Percentiles rank a stretch among this genome's conserved stretches.
Conservation (phyloP, 345 rosid species). For the Conringia planisiliqua region DNA sequence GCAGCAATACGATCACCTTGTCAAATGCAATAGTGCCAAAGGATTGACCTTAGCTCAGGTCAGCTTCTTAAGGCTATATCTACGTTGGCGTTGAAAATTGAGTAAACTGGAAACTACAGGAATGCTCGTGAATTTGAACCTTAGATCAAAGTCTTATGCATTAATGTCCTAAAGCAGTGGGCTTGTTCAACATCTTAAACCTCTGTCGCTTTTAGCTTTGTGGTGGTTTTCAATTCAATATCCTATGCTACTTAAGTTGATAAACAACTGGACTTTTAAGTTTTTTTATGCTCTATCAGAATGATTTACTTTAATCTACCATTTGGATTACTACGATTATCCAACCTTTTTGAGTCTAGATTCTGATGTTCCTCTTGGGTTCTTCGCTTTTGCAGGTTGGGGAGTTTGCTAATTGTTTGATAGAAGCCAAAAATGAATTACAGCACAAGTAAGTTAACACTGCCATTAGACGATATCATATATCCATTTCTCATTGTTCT, state of each 20-base stretch:
- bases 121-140: not conserved
- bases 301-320: not conserved
- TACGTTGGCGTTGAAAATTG: not conserved
- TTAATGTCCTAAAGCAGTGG: not conserved
- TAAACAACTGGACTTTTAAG: not conserved
- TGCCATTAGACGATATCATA: not conserved
- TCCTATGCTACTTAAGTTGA: not conserved
- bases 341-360: not conserved
- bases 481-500: not conserved
- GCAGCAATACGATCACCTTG: constrained; percentile 78
- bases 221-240: constrained; percentile 3
- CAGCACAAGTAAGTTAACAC: constrained; percentile 68
- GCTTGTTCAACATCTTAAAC: not conserved
- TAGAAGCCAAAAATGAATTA: constrained; percentile 70
- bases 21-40: constrained; percentile 58
- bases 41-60: constrained; percentile 87
- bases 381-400: constrained; percentile 54
- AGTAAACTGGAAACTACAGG: not conserved
- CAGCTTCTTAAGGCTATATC: not conserved
- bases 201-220: constrained; percentile 3
- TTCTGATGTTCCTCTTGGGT: constrained; percentile 11
- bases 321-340: not conserved
- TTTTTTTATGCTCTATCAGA: not conserved
- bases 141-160: not conserved
- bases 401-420: constrained; percentile 79